These are phyloP conservation scores for Aspergillus kassunensis DNA, from an alignment of 495 filamentous ascomycete species.

Conservation along the genomic window DNA sequence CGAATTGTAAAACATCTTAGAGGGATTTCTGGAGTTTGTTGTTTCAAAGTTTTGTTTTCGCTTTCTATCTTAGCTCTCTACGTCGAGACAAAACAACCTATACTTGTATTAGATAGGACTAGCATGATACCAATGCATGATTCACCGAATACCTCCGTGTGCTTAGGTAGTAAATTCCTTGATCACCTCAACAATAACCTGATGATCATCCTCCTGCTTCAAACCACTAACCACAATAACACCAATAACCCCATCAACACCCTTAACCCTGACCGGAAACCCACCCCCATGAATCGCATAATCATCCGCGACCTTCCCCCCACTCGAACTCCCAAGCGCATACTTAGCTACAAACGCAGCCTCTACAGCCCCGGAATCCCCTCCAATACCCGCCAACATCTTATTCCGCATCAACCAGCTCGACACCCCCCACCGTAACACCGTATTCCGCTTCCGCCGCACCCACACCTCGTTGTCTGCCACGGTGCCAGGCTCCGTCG, in stretches of 20 bases:
- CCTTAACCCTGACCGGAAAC: constrained; percentile 62
- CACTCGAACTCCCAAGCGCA: constrained; percentile 37
- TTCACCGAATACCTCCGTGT: no score
- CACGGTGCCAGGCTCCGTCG: constrained; percentile 50
- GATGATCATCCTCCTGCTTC: constrained; percentile 75
- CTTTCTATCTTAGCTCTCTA: neutral
- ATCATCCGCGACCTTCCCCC: constrained; percentile 47
- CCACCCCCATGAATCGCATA: constrained; percentile 77
- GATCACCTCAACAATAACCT: constrained; percentile 64
- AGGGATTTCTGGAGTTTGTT: constrained; percentile 45
- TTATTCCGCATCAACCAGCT: constrained; percentile 65
- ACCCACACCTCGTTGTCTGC: constrained; percentile 63
- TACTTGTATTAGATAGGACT: constrained; percentile 13
- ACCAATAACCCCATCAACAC: constrained; percentile 68
- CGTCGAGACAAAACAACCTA: constrained; percentile 5
- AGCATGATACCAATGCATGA: constrained; percentile 32
- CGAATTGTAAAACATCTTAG: constrained; percentile 70
- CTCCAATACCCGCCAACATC: constrained; percentile 30
- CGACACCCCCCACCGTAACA: constrained; percentile 63
- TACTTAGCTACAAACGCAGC: constrained; percentile 54
- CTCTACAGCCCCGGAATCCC: constrained; percentile 45
- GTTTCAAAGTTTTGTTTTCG: constrained; percentile 18
- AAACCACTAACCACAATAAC: constrained; percentile 73
- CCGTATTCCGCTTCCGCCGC: constrained; percentile 61
- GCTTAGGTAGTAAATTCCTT: constrained; percentile 35